phyloP scores from a whole-genome alignment of 495 filamentous ascomycete species.

The Xylaria palmicola region DNA sequence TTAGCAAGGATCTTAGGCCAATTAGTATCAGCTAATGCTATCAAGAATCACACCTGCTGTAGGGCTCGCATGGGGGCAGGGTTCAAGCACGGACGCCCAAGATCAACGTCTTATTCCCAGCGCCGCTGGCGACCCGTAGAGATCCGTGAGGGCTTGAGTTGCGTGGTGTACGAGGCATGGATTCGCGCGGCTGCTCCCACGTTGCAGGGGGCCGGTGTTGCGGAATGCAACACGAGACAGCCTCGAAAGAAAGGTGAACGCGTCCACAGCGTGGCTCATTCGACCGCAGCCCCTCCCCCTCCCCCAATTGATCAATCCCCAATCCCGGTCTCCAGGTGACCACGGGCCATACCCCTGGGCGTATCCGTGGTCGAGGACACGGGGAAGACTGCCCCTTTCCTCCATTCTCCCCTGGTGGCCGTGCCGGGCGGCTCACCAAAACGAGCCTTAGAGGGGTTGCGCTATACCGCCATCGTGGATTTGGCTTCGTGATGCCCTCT shows the following conservation, averaged over 20 bases:
- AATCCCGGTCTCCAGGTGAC: not conserved
- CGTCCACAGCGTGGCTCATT: constrained; percentile 8
- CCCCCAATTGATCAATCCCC: too few relatives aligned
- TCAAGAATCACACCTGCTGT: not conserved
- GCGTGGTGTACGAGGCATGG: not conserved
- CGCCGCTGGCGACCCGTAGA: not conserved
- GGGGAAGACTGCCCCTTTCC: not conserved
- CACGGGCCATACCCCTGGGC: not conserved
- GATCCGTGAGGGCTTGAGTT: not conserved
- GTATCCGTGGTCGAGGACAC: not conserved
- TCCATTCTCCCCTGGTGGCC: not conserved
- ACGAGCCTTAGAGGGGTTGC: not conserved
- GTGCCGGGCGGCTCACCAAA: not conserved
- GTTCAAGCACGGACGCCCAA: not conserved
- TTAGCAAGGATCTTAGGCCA: not conserved
- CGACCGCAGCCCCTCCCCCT: not conserved
- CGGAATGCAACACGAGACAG: constrained; percentile 11
- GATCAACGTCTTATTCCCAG: not conserved
- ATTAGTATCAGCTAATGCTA: not conserved
- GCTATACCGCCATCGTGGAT: not conserved
- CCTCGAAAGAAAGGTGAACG: not conserved
- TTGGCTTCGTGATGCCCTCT: not conserved
- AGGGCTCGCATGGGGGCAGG: constrained; percentile 1
- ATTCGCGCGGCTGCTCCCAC: not conserved
- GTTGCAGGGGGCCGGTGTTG: constrained; percentile 2